These are phyloP conservation scores for Trichosporon ovoides DNA, from an alignment of 1,284 basidiomycete species.

Conservation along the genomic window DNA sequence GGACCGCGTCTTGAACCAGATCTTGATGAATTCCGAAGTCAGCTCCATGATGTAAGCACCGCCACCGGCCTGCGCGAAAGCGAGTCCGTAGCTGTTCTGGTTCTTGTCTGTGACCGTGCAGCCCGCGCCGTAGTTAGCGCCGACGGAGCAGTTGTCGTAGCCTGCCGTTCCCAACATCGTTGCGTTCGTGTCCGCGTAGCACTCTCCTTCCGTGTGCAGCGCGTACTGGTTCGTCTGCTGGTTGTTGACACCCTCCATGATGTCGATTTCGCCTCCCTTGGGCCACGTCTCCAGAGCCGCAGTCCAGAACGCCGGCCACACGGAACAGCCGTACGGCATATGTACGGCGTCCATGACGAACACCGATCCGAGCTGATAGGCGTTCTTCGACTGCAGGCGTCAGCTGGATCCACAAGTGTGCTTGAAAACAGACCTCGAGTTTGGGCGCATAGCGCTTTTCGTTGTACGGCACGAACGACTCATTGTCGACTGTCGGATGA, in stretches of 20 bases:
- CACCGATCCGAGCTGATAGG: slow-evolving; percentile 48
- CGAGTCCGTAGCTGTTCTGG: slow-evolving; percentile 58
- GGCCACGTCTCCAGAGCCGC: slow-evolving; percentile 39
- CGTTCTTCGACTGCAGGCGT: slow-evolving; percentile 53
- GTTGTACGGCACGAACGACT: slow-evolving; percentile 49
- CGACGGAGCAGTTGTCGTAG: slow-evolving; percentile 36
- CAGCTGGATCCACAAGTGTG: not conserved
- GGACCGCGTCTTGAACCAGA: slow-evolving; percentile 69
- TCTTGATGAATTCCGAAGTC: slow-evolving; percentile 53
- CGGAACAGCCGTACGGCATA: slow-evolving; percentile 53
- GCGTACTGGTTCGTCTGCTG: slow-evolving; percentile 42
- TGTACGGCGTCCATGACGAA: slow-evolving; percentile 61
- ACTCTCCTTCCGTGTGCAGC: slow-evolving; percentile 29
- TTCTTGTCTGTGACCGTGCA: slow-evolving; percentile 59
- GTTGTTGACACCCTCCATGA: slow-evolving; percentile 39
- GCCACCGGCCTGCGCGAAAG: slow-evolving; percentile 61
- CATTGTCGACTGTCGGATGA: slow-evolving; percentile 30
- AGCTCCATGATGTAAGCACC: slow-evolving; percentile 69
- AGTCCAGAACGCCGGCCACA: slow-evolving; percentile 38
- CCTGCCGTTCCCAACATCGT: slow-evolving; percentile 10
- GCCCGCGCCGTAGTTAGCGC: slow-evolving; percentile 54
- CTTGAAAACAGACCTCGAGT: slow-evolving; percentile 40
- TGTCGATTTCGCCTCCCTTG: slow-evolving; percentile 42
- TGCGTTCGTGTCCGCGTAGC: slow-evolving; percentile 14
- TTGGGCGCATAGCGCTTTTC: slow-evolving; percentile 67